These are phyloP conservation scores for Aureoboletus auriporus DNA, from an alignment of 768 basidiomycete genomes.

Conservation along the genomic window DNA sequence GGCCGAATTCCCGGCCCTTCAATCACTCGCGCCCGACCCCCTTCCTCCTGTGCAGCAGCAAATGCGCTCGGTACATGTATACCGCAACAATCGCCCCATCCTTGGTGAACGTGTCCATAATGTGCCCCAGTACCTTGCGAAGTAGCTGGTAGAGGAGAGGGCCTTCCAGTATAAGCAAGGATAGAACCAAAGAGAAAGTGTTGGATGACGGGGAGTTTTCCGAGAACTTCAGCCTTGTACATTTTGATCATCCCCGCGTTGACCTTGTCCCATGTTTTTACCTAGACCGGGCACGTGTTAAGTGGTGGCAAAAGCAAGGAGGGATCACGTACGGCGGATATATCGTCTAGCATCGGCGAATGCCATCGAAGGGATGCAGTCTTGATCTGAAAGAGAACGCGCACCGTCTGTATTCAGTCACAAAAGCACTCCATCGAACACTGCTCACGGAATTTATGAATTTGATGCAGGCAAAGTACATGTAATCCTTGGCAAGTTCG, in stretches of 20 bases:
- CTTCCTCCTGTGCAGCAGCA: constrained; percentile 58
- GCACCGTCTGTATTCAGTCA: background rate
- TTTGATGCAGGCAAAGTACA: constrained; percentile 93
- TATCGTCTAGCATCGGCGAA: constrained; percentile 98
- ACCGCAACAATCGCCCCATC: constrained; percentile 91
- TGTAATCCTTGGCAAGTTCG: constrained; percentile 88
- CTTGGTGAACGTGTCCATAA: constrained; percentile 36
- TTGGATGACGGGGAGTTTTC: constrained; percentile 92
- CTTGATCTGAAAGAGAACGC: constrained; percentile 61
- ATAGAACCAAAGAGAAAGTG: constrained; percentile 93
- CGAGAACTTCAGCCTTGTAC: constrained; percentile 93
- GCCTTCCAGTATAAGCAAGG: constrained; percentile 62
- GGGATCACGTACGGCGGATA: constrained; percentile 60
- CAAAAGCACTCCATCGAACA: background rate
- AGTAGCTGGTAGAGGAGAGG: constrained; percentile 26
- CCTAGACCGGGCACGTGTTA: constrained; percentile 29
- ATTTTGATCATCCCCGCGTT: constrained; percentile 97
- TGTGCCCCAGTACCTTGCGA: constrained; percentile 20
- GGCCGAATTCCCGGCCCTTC: constrained; percentile 65
- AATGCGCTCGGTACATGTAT: constrained; percentile 84
- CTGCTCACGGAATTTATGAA: constrained; percentile 87
- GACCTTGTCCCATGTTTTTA: constrained; percentile 95
- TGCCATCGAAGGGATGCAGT: constrained; percentile 96
- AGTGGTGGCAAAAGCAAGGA: background rate
- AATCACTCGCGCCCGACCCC: constrained; percentile 36